Evolutionary conservation across 257 asterid genomes (phyloP).

Genomic region (Galeopsis tetrahit): DNA sequence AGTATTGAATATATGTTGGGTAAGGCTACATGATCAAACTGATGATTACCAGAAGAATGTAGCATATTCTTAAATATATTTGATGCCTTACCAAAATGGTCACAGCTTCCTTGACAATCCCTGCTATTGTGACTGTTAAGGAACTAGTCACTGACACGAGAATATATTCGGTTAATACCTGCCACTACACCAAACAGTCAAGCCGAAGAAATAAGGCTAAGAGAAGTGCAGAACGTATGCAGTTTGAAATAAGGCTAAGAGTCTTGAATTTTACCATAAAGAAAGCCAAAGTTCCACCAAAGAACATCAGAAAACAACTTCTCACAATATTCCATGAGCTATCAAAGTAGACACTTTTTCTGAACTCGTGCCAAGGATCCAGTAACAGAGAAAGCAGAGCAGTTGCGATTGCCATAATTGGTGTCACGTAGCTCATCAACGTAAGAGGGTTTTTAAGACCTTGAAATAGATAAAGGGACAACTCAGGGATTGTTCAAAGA

Average conservation of each 20-base stretch:
- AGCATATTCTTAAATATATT: background rate
- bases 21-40: too few relatives aligned
- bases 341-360: constrained; percentile 62
- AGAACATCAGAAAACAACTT: constrained; percentile 88
- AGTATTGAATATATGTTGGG: too few relatives aligned
- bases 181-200: constrained; percentile 37
- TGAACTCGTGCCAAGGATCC: constrained; percentile 93
- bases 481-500: constrained; percentile 20
- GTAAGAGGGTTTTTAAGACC: constrained; percentile 92
- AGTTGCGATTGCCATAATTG: constrained; percentile 90
- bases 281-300: constrained; percentile 95
- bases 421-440: constrained; percentile 92
- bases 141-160: constrained; percentile 95
- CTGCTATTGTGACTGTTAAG: constrained; percentile 93
- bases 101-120: constrained; percentile 97
- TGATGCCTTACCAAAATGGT: constrained; percentile 70
- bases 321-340: constrained; percentile 73
- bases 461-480: constrained; percentile 36
- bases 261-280: constrained; percentile 65
- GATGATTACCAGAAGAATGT: constrained; percentile 12
- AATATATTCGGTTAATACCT: constrained; percentile 90
- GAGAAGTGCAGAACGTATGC: background rate
- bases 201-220: constrained; percentile 8
- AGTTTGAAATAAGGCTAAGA: too few relatives aligned
- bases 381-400: constrained; percentile 70